phyloP scores from a whole-genome alignment of 225 moss, liverwort and hornwort species.

The Polytrichum commune region DNA sequence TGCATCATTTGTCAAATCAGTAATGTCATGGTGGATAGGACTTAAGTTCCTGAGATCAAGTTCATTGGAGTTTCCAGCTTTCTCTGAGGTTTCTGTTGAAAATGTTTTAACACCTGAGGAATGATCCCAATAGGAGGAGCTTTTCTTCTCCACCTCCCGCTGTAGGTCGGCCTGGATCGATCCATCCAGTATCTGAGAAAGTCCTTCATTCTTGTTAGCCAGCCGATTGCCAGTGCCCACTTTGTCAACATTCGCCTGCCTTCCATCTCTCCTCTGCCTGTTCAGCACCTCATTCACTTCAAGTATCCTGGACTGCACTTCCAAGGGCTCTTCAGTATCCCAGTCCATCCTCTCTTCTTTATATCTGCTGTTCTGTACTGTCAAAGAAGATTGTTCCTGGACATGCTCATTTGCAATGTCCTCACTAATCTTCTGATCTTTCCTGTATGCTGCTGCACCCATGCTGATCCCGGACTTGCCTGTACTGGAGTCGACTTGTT shows the following conservation, averaged over 20 bases:
- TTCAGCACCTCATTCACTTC: conserved; percentile 15
- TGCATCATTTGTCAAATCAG: conserved; percentile 10
- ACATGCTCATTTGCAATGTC: conserved; percentile 8
- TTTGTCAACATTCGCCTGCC: no score
- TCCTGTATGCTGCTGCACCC: conserved; percentile 16
- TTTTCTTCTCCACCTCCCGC: conserved; percentile 22
- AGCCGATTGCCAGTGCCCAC: no score
- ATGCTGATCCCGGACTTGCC: conserved; percentile 11
- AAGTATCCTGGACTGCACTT: conserved; percentile 15
- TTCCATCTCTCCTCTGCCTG: conserved; percentile 8
- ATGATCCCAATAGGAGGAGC: conserved; percentile 12
- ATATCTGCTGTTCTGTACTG: conserved; percentile 11
- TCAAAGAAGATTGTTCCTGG: conserved; percentile 5
- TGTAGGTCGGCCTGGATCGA: conserved; percentile 30
- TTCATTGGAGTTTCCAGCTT: conserved; percentile 14
- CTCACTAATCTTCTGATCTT: conserved; percentile 19
- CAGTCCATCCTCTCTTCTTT: conserved; percentile 10
- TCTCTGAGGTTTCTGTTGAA: conserved; percentile 5
- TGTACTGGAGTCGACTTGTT: neutral
- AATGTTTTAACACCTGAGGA: conserved; percentile 13
- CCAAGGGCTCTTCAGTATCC: conserved; percentile 19
- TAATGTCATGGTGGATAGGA: neutral
- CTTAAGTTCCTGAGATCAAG: conserved; percentile 18
- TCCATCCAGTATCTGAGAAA: conserved; percentile 17
- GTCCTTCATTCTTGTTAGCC: no score